Evolutionary conservation across 1,284 basidiomycete species (phyloP).

Genomic region (Tilletia indica): DNA sequence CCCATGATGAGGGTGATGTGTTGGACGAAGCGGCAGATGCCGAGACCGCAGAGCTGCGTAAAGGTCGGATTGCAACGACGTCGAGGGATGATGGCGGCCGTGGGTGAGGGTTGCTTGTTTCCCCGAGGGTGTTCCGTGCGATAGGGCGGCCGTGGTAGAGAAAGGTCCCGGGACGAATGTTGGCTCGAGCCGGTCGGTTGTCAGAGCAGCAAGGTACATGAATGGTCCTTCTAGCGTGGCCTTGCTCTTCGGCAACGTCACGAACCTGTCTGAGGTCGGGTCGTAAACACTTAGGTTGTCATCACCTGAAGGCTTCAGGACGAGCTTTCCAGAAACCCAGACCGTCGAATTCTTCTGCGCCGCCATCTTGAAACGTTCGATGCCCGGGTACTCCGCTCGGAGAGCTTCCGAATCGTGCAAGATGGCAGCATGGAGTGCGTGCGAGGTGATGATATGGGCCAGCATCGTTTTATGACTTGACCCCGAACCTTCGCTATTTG

Average conservation of each 20-base stretch:
- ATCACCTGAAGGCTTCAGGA: slow-evolving; percentile 57
- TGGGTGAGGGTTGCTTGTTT: neutral
- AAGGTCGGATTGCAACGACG: slow-evolving; percentile 76
- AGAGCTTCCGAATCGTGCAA: slow-evolving; percentile 66
- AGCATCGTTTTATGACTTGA: slow-evolving; percentile 22
- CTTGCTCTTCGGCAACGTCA: neutral
- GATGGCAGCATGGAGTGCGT: slow-evolving; percentile 80
- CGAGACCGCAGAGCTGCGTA: slow-evolving; percentile 64
- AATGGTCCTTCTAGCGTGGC: slow-evolving; percentile 70
- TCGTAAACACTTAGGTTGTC: neutral
- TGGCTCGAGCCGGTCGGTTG: slow-evolving; percentile 79
- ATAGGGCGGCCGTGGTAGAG: slow-evolving; percentile 26
- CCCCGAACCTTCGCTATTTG: neutral
- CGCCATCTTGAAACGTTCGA: slow-evolving; percentile 83
- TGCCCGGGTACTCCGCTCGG: slow-evolving; percentile 67
- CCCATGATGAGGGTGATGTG: neutral
- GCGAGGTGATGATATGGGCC: slow-evolving; percentile 60
- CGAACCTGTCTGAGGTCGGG: neutral
- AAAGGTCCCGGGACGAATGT: slow-evolving; percentile 73
- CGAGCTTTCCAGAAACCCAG: slow-evolving; percentile 70
- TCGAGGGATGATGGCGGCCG: slow-evolving; percentile 63
- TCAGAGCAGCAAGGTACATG: slow-evolving; percentile 75
- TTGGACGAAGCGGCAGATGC: neutral
- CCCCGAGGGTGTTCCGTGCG: neutral
- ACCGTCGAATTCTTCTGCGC: slow-evolving; percentile 71